Percentiles rank a stretch among this genome's conserved stretches.
Conservation (phyloP, 495 filamentous ascomycete genomes). For the Neurospora sp. region DNA sequence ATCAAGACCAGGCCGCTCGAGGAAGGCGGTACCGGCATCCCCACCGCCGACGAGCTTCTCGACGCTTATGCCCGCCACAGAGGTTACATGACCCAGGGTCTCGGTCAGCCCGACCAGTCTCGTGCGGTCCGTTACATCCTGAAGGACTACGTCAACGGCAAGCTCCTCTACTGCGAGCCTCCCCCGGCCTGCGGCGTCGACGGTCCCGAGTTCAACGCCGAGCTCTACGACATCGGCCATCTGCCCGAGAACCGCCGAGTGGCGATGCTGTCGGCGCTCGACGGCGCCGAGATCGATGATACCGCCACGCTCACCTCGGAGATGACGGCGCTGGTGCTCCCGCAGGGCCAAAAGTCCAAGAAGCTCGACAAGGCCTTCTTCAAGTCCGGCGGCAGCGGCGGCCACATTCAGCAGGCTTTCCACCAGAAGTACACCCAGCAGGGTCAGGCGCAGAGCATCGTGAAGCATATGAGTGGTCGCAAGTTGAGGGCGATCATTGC, state of each 20-base stretch:
- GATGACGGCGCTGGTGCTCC: slow-evolving; percentile 34
- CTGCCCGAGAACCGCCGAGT: slow-evolving; percentile 64
- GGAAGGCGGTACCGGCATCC: slow-evolving; percentile 86
- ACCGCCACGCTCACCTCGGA: slow-evolving; percentile 3
- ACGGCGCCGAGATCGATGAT: slow-evolving; percentile 23
- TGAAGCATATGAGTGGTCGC: slow-evolving; percentile 64
- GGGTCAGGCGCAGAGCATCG: slow-evolving; percentile 35
- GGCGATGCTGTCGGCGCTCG: slow-evolving; percentile 41
- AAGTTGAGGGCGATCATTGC: slow-evolving; percentile 82
- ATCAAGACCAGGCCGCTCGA: slow-evolving; percentile 74
- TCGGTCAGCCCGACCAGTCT: slow-evolving; percentile 86
- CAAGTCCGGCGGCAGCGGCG: slow-evolving; percentile 47
- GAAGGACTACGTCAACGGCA: slow-evolving; percentile 97
- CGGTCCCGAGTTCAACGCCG: slow-evolving; percentile 68
- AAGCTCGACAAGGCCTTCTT: slow-evolving; percentile 84
- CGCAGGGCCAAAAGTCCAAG: slow-evolving; percentile 57
- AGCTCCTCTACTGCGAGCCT: slow-evolving; percentile 84
- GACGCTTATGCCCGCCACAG: slow-evolving; percentile 77
- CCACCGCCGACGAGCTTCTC: slow-evolving; percentile 81
- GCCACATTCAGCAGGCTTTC: slow-evolving; percentile 73
- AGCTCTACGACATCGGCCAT: slow-evolving; percentile 72
- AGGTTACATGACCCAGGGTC: slow-evolving; percentile 79
- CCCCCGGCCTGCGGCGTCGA: slow-evolving; percentile 65
- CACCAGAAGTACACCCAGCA: slow-evolving; percentile 79
- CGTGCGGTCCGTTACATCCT: slow-evolving; percentile 82